These are phyloP conservation scores for Oryza glumipatula DNA, from an alignment of 176 grass and related monocot genomes.

Conservation along the genomic window DNA sequence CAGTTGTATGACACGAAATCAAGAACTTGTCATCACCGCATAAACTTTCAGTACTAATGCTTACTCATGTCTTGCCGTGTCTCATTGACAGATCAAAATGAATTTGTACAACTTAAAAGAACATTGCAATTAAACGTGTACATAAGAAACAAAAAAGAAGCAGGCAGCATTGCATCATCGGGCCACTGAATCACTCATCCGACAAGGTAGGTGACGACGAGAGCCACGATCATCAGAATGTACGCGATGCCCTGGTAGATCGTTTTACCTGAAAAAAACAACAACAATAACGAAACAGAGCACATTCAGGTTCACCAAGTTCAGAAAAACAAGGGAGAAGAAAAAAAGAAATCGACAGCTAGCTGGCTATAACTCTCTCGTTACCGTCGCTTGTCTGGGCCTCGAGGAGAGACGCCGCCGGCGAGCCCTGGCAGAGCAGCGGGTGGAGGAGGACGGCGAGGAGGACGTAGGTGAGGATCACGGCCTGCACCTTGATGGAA, in stretches of 20 bases:
- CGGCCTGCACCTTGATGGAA: not conserved
- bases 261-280: not conserved
- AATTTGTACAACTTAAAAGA: not conserved
- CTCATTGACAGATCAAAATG: not conserved
- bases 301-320: not conserved
- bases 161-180: not conserved
- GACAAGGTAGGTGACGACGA: not conserved
- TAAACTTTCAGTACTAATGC: not conserved
- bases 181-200: not conserved
- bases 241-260: not conserved
- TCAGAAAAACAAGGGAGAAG: not conserved
- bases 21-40: not conserved
- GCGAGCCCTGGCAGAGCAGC: slow-evolving; percentile 7
- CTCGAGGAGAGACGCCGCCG: not conserved
- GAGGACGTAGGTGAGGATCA: not conserved
- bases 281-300: too few relatives aligned
- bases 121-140: not conserved
- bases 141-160: not conserved
- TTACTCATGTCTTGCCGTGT: not conserved
- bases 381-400: not conserved
- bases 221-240: not conserved
- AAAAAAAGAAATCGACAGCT: not conserved
- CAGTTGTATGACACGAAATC: not conserved
- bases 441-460: slow-evolving; percentile 4
- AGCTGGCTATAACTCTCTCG: not conserved